Evolutionary conservation across 305 asterid genomes (phyloP), one percentile per base, ranked within the genome.

Genomic region (Solanum aculeatissimum): DNA sequence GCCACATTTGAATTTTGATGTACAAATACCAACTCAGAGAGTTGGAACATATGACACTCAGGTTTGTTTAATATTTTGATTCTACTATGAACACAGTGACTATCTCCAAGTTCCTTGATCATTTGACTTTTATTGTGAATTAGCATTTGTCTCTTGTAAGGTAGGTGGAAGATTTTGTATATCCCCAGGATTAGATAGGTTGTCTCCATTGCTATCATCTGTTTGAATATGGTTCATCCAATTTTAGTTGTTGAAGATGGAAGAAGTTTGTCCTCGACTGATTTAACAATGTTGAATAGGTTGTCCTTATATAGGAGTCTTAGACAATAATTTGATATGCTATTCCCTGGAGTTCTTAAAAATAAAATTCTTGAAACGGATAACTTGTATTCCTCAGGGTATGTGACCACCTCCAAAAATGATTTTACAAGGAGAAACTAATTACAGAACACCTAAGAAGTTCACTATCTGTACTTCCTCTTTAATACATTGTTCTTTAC

Each of bases 1-100:
- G 85, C 99, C 99, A 3, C 94, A 95, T 91, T 90, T 94, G 84
- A 83, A 94, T 87, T 97, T 88, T 86, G 97, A 94, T 91, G 88
- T 93, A 84, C 87, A 84, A 40, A 94, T 95, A 87, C 97, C 98
- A n/a, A 92, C 98, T 1, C 93, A 93, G 91, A 91, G 96, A 91
- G 98, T 95, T 80, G 99, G 98, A 85, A 95, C 92, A 25, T 95
- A 93, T 32, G 98, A 95, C 91, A 92, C 99, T 58, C 98, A 94
- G 97, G 98, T 95, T 84, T 78, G 82, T 78, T 32, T 78, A 18
- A 53, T 35, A n/a, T 25, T 32, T 29, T 51, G 12, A 47, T 84
- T 63, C 27, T 9, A 15, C 62, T 15, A 75, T 11, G 62, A 47
- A 47, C 62, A 47, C 25, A 29, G 60, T 23, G 42, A 45, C 10